Evolutionary conservation across 2,329 filamentous ascomycete genomes (phyloP).

Genomic region (Lasiodiplodia sp.): DNA sequence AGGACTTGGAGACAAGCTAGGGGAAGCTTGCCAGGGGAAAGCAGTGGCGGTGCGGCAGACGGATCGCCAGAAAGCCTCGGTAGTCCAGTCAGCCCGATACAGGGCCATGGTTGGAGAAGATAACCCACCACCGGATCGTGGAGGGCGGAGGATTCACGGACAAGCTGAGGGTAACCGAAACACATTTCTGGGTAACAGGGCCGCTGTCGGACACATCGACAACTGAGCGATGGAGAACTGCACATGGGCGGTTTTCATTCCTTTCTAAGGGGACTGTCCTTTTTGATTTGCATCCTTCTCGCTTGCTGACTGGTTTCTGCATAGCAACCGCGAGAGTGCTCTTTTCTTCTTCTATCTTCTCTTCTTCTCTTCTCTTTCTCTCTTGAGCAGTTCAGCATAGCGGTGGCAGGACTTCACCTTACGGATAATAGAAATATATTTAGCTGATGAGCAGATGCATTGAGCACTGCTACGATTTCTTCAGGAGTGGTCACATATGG

Average conservation of each 20-base stretch:
- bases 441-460: neutral
- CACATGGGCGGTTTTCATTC: neutral
- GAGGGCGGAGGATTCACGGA: neutral
- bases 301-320: neutral
- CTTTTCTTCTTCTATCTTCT: neutral
- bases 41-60: neutral
- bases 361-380: neutral
- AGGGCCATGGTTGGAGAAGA: neutral
- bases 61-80: neutral
- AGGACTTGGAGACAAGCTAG: neutral
- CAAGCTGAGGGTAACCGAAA: neutral
- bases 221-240: neutral
- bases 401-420: neutral
- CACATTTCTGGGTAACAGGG: neutral
- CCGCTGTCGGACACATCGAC: neutral
- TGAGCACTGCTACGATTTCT: neutral
- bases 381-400: constrained; percentile 4
- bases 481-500: neutral
- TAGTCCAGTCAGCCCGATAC: constrained; percentile 1
- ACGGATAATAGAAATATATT: neutral
- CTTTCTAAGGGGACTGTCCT: neutral
- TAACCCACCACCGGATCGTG: neutral
- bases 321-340: neutral
- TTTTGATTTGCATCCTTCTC: neutral
- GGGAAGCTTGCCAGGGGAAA: neutral